A percentile compares a stretch with the other conserved stretches of the same genome.
These are phyloP conservation scores for Dactylella cylindrospora DNA, from an alignment of 2,329 filamentous ascomycete genomes.

Conservation along the genomic window DNA sequence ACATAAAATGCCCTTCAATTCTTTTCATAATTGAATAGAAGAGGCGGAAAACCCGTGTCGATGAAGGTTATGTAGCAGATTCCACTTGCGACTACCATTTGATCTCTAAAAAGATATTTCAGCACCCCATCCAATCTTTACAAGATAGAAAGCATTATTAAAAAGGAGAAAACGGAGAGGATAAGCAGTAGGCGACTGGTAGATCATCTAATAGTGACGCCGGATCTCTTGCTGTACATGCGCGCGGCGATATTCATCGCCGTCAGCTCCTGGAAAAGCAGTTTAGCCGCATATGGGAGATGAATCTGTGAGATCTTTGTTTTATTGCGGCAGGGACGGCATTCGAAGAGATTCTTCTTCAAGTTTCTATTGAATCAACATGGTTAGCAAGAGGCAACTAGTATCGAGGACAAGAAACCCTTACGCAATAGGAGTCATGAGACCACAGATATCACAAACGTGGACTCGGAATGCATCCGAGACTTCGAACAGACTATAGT, in stretches of 20 bases:
- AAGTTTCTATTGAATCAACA: constrained; percentile 67
- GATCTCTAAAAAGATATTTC: no score
- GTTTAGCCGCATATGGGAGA: constrained; percentile 95
- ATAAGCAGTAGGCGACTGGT: neutral
- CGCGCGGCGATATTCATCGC: constrained; percentile 98
- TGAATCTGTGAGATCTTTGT: constrained; percentile 97
- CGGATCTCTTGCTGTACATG: constrained; percentile 89
- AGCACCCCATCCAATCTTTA: no score
- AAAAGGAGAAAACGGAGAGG: constrained; percentile 1
- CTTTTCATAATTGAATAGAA: no score
- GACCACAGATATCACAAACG: constrained; percentile 95
- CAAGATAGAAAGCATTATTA: no score
- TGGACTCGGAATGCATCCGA: constrained; percentile 97
- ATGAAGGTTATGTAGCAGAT: no score
- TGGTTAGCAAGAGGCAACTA: constrained; percentile 47
- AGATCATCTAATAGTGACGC: constrained; percentile 68
- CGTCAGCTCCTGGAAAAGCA: constrained; percentile 96
- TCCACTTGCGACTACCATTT: no score
- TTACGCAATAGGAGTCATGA: constrained; percentile 99
- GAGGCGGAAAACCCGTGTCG: no score
- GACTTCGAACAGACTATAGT: constrained; percentile 77
- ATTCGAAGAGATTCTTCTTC: constrained; percentile 94
- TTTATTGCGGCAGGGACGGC: constrained; percentile 97
- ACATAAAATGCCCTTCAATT: no score
- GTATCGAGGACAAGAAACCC: constrained; percentile 53